Evolutionary conservation across 2,329 filamentous ascomycete genomes (phyloP).

Genomic region (Tolypocladium album): DNA sequence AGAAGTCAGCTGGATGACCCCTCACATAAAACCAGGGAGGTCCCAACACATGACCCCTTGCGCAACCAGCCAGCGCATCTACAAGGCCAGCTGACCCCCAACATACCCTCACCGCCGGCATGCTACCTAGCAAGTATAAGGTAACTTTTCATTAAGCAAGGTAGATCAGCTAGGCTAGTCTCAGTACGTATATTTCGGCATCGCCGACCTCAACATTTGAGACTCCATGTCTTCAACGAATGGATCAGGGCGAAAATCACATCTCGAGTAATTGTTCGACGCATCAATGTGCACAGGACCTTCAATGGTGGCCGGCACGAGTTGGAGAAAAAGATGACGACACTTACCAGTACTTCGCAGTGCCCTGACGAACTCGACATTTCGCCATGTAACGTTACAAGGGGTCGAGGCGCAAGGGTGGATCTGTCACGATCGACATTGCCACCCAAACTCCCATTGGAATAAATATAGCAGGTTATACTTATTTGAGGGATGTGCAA

Average conservation of each 20-base stretch:
- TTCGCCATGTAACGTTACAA: neutral
- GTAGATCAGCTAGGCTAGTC: too few species aligned
- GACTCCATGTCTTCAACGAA: neutral
- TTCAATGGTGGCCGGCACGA: neutral
- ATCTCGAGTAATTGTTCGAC: too few species aligned
- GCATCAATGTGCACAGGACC: neutral
- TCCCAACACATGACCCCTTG: neutral
- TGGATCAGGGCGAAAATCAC: too few species aligned
- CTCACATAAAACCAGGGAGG: neutral
- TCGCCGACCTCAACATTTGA: too few species aligned
- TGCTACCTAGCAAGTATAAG: neutral
- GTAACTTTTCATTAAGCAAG: too few species aligned
- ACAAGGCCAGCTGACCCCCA: neutral
- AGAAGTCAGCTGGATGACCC: neutral
- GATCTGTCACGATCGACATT: too few species aligned
- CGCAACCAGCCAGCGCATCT: neutral
- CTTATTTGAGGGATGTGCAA: too few species aligned
- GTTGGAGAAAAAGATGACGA: too few species aligned
- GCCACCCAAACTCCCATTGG: too few species aligned
- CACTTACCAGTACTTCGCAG: neutral
- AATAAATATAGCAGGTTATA: too few species aligned
- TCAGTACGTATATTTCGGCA: too few species aligned
- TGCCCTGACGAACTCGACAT: neutral
- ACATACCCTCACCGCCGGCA: neutral
- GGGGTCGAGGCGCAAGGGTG: too few species aligned